A percentile compares a stretch with the other conserved stretches of the same genome.
Conservation (phyloP, 2,329 filamentous ascomycete species). For the Fusarium bactridioides region DNA sequence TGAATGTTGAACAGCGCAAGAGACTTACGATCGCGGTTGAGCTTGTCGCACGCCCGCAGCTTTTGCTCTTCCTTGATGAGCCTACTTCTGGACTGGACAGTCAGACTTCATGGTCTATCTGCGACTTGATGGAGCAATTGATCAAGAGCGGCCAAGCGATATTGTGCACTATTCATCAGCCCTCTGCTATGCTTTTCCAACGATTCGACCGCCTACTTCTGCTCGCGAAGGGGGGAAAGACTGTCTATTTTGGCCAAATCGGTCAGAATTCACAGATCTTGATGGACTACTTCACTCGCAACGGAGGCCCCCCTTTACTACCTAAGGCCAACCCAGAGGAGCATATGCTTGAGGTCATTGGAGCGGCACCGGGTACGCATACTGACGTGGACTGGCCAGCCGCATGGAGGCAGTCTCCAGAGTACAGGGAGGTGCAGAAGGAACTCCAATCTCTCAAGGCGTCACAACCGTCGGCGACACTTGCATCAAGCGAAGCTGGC, state of each 20-base stretch:
- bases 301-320: conserved; percentile 63
- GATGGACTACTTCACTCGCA: conserved; percentile 67
- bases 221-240: conserved; percentile 45
- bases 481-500: not conserved
- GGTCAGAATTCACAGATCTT: conserved; percentile 63
- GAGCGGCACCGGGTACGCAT: conserved; percentile 58
- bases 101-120: conserved; percentile 67
- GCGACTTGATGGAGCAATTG: conserved; percentile 65
- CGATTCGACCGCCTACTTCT: conserved; percentile 32
- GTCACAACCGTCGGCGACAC: not conserved
- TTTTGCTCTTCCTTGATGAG: conserved; percentile 67
- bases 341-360: conserved; percentile 65
- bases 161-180: conserved; percentile 38
- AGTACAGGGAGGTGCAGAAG: conserved; percentile 43
- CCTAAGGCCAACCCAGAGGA: conserved; percentile 70
- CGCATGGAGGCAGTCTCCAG: conserved; percentile 47
- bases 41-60: conserved; percentile 59
- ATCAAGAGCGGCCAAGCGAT: conserved; percentile 58
- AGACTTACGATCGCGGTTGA: conserved; percentile 65
- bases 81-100: conserved; percentile 67
- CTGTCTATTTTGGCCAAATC: conserved; percentile 73
- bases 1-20: conserved; percentile 67
- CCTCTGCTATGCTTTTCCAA: conserved; percentile 54
- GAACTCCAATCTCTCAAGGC: conserved; percentile 43
- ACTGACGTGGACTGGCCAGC: conserved; percentile 49